phyloP scores from a whole-genome alignment of 106 monocot genomes.

The Platanthera guangdongensis region DNA sequence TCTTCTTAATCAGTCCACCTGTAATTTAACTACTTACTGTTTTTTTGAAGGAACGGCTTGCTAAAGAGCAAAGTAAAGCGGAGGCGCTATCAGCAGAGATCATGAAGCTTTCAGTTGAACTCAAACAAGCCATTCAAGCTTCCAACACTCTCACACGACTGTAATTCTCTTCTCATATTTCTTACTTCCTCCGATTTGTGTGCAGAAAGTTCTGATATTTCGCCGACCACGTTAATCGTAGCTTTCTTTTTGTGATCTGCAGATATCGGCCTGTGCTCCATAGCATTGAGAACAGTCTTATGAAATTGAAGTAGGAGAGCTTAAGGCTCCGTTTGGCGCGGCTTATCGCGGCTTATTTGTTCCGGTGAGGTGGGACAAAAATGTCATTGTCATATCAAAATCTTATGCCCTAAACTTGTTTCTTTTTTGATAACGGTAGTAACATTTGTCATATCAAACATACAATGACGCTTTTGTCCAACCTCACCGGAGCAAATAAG shows the following conservation, averaged over 20 bases:
- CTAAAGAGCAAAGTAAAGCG: constrained; percentile 72
- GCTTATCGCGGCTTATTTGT: too few species aligned
- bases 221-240: neutral
- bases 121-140: constrained; percentile 54
- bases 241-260: constrained; percentile 14
- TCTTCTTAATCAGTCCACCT: neutral
- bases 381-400: too few species aligned
- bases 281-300: constrained; percentile 71
- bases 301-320: constrained; percentile 92
- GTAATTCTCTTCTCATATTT: constrained; percentile 26
- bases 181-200: neutral
- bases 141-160: constrained; percentile 54
- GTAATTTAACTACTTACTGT: neutral
- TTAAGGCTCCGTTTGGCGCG: too few species aligned
- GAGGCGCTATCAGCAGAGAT: constrained; percentile 74
- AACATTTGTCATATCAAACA: too few species aligned
- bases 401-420: too few species aligned
- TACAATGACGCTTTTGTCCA: too few species aligned
- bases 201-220: neutral
- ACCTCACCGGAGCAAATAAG: too few species aligned
- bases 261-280: constrained; percentile 89
- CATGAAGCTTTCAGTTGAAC: constrained; percentile 69
- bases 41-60: constrained; percentile 41
- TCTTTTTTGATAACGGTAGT: too few species aligned
- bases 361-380: too few species aligned